A percentile compares a stretch with the other conserved stretches of the same genome.
phyloP scores from a whole-genome alignment of 2,329 filamentous ascomycete genomes.

The Ceratocystis lukuohia region DNA sequence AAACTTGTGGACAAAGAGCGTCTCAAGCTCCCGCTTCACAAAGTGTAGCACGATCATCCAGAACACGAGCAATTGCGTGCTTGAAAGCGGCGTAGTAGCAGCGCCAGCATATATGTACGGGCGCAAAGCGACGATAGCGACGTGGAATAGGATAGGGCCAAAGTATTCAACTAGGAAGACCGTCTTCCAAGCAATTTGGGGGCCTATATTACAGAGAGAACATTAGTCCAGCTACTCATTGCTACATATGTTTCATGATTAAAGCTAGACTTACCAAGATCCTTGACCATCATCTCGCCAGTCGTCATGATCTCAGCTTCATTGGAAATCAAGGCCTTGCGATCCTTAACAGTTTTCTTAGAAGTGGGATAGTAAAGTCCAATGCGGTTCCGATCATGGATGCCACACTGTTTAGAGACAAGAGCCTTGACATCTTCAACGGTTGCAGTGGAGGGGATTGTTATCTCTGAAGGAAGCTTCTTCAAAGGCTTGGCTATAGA shows the following conservation, averaged over 20 bases:
- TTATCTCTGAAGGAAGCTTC: slow-evolving; percentile 39
- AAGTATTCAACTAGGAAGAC: slow-evolving; percentile 94
- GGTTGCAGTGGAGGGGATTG: slow-evolving; percentile 38
- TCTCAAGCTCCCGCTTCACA: slow-evolving; percentile 89
- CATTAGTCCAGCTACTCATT: background rate
- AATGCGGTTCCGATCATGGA: slow-evolving; percentile 47
- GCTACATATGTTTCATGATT: background rate
- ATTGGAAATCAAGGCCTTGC: slow-evolving; percentile 39
- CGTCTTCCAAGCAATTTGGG: slow-evolving; percentile 81
- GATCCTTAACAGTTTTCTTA: slow-evolving; percentile 51
- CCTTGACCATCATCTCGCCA: slow-evolving; percentile 69
- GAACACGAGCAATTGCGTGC: slow-evolving; percentile 61
- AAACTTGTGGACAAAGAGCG: slow-evolving; percentile 88
- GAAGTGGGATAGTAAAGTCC: slow-evolving; percentile 47
- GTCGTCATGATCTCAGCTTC: slow-evolving; percentile 36
- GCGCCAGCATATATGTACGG: slow-evolving; percentile 43
- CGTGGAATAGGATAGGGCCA: slow-evolving; percentile 80
- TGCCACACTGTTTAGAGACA: slow-evolving; percentile 38
- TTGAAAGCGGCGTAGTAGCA: slow-evolving; percentile 40
- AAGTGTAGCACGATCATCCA: slow-evolving; percentile 71
- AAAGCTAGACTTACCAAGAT: slow-evolving; percentile 54
- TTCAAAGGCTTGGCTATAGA: slow-evolving; percentile 38
- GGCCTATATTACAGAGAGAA: slow-evolving; percentile 39
- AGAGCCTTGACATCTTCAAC: slow-evolving; percentile 46
- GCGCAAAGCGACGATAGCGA: slow-evolving; percentile 56